Evolutionary conservation across 352 stramenopile genomes (phyloP).

Genomic region (Phytophthora fragariae): DNA sequence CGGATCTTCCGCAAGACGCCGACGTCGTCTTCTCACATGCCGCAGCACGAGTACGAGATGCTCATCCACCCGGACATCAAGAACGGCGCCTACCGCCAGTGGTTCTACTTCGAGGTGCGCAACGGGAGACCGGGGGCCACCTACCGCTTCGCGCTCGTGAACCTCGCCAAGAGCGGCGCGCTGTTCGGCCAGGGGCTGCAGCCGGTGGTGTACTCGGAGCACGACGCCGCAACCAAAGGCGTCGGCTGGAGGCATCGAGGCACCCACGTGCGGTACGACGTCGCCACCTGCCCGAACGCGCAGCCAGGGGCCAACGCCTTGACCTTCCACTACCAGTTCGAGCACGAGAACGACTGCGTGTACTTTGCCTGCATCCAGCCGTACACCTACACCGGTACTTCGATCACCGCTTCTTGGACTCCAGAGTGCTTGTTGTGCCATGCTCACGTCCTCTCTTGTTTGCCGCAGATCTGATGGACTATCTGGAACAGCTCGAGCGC

Average conservation of each 20-base stretch:
- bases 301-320: conserved; percentile 62
- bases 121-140: conserved; percentile 54
- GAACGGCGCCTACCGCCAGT: conserved; percentile 88
- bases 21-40: conserved; percentile 3
- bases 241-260: conserved; percentile 73
- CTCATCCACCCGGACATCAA: conserved; percentile 80
- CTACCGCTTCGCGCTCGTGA: conserved; percentile 82
- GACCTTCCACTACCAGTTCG: conserved; percentile 79
- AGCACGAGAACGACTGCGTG: conserved; percentile 69
- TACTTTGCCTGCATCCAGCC: conserved; percentile 89
- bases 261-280: conserved; percentile 70
- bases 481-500: conserved; percentile 65
- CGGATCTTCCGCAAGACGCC: conserved; percentile 54
- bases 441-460: neutral
- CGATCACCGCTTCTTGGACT: too few relatives aligned
- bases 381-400: conserved; percentile 89
- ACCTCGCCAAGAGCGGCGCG: conserved; percentile 84
- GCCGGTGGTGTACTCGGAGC: conserved; percentile 81
- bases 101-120: conserved; percentile 91
- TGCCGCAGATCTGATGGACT: conserved; percentile 70
- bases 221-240: conserved; percentile 46
- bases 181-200: conserved; percentile 86
- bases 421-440: too few relatives aligned
- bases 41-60: conserved; percentile 76
- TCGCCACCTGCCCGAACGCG: conserved; percentile 39